Percentiles rank a stretch among this genome's conserved stretches.
These are phyloP conservation scores for Pseudocercospora vitis DNA, from an alignment of 2,329 filamentous ascomycete species.

Conservation along the genomic window DNA sequence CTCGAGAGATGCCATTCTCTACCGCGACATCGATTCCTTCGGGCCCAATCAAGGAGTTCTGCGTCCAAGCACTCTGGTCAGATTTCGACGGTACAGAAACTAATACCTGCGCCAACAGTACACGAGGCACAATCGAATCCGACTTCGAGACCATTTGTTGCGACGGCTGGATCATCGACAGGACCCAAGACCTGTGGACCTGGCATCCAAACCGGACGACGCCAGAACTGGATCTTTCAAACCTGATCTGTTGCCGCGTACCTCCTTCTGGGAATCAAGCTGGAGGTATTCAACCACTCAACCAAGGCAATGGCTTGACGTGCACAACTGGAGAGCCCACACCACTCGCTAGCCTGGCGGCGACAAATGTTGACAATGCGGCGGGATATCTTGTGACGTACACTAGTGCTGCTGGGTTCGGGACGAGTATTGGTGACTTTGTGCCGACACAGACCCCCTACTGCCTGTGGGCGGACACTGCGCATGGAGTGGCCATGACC, in stretches of 20 bases:
- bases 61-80: conserved; percentile 9
- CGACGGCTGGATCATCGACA: conserved; percentile 21
- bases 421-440: conserved; percentile 14
- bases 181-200: conserved; percentile 6
- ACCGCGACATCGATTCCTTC: conserved; percentile 19
- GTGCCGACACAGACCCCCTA: conserved; percentile 20
- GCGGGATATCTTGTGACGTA: conserved; percentile 20
- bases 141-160: conserved; percentile 23
- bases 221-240: conserved; percentile 14
- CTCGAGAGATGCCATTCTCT: conserved; percentile 8
- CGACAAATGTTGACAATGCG: conserved; percentile 27
- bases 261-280: conserved; percentile 10
- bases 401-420: conserved; percentile 13
- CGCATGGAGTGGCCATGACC: conserved; percentile 17
- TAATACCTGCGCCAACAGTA: conserved; percentile 19
- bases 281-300: conserved; percentile 15
- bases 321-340: conserved; percentile 19
- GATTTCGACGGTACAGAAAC: neutral
- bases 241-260: conserved; percentile 19
- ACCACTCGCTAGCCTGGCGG: conserved; percentile 26
- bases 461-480: conserved; percentile 26
- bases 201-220: conserved; percentile 9
- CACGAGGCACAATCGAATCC: conserved; percentile 3
- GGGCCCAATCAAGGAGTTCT: conserved; percentile 22
- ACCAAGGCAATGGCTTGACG: neutral